Conservation (phyloP, 106 monocot genomes). For the Dendrobium officinale region DNA sequence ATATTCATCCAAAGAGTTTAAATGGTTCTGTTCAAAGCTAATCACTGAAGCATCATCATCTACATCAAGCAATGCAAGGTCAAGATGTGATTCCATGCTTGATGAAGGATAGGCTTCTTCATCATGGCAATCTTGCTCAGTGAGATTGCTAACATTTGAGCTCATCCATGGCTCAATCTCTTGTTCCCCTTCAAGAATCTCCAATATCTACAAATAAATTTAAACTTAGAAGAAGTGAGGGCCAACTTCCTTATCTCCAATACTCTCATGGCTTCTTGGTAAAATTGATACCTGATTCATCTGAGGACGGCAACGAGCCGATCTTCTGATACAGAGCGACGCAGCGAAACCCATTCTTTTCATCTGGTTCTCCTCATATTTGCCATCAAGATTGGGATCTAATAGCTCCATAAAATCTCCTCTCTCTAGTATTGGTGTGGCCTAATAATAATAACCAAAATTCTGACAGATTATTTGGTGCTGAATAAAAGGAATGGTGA, state of each 20-base stretch:
- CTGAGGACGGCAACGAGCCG: constrained; percentile 58
- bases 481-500: background rate
- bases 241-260: too few species aligned
- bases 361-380: constrained; percentile 49
- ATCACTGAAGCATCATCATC: constrained; percentile 50
- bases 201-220: constrained; percentile 29
- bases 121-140: constrained; percentile 34
- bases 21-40: constrained; percentile 52
- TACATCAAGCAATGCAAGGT: constrained; percentile 68
- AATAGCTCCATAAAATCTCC: constrained; percentile 48
- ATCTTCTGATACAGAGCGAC: constrained; percentile 56
- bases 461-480: too few species aligned
- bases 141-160: background rate
- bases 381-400: constrained; percentile 49
- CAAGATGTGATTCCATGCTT: constrained; percentile 56
- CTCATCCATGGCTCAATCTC: constrained; percentile 28
- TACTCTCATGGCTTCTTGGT: background rate
- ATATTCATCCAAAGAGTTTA: constrained; percentile 56
- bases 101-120: constrained; percentile 55
- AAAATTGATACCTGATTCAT: constrained; percentile 48
- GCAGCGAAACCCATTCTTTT: constrained; percentile 58
- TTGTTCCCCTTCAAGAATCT: constrained; percentile 46
- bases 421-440: constrained; percentile 45
- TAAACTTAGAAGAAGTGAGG: too few species aligned
- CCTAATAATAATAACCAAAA: constrained; percentile 27